Base-by-base conservation (phyloP, 352 stramenopile species). In the Pilasporangium apinafurcum region DNA sequence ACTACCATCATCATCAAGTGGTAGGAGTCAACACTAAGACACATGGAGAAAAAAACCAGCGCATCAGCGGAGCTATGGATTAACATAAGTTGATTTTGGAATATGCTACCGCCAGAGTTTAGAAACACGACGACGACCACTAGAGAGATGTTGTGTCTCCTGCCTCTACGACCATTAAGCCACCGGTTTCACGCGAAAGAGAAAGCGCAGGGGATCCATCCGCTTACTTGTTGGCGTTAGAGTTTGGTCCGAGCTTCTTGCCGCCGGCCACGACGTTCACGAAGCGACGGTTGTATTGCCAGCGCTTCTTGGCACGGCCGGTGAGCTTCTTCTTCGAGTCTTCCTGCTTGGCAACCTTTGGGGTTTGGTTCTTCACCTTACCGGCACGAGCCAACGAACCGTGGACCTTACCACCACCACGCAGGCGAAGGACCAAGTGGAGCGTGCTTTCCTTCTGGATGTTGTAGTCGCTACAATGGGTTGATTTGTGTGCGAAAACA, bases 231-330 rank as follows among this genome's bases (percentile, higher is more conserved):
- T 95, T 85, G 55, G 95, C 94, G 88, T 98, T 98, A 58, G 91
- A 98, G 92, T 99, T 99, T 50, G 97, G 96, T 66, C 96, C 96
- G 49, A 99, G 65, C 60, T 81, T 83, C 94, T 98, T 99, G 64
- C 95, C 95, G 56, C 90, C 94, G 25, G 92, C 94, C 36, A 97
- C 95, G 56, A 99, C 96, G 84, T 99, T 99, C 45, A 99, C 96
- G 83, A 99, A 99, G 74, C 96, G 89, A 64, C 97, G 92, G 82
- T 99, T 99, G 96, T 99, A 99, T 82, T 99, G 96, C 81, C 98
- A 97, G 77, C 97, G 89, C 92, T 99, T 99, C 92, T 99, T 99
- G 41, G 96, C 96, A 49, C 97, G 95, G 65, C 97, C 97, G 45
- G 85, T 95, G 49, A 97, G 92, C 62, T 93, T 69, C 78, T 99